phyloP scores from a whole-genome alignment of 2,329 filamentous ascomycete genomes.

The Fusarium dlaminii region DNA sequence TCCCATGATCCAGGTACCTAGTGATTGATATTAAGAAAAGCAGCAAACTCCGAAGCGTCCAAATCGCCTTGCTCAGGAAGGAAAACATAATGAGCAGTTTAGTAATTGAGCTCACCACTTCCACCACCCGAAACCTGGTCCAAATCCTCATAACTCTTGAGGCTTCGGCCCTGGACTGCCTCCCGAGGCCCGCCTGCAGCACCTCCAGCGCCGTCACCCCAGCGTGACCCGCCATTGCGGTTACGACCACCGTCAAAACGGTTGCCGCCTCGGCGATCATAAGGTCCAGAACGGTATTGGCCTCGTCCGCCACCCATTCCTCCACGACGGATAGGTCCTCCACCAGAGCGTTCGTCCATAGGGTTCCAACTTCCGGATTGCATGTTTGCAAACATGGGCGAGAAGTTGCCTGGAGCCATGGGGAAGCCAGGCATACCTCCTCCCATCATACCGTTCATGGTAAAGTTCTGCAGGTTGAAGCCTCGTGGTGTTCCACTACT shows the following conservation, averaged over 20 bases:
- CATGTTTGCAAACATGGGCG: conserved; percentile 64
- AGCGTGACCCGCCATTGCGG: conserved; percentile 64
- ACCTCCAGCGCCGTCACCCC: conserved; percentile 80
- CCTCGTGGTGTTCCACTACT: conserved; percentile 87
- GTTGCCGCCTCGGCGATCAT: conserved; percentile 73
- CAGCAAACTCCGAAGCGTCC: conserved; percentile 28
- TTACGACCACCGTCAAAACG: conserved; percentile 61
- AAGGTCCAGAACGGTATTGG: conserved; percentile 74
- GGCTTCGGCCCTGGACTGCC: conserved; percentile 88
- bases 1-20: conserved; percentile 15
- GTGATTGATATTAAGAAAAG: conserved; percentile 22
- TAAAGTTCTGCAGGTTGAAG: conserved; percentile 84
- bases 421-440: conserved; percentile 67
- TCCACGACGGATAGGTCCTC: conserved; percentile 77
- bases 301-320: conserved; percentile 62
- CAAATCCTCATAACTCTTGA: conserved; percentile 97
- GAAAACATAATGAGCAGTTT: conserved; percentile 38
- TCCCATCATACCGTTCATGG: conserved; percentile 65
- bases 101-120: conserved; percentile 91
- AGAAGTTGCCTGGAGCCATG: conserved; percentile 58
- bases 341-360: conserved; percentile 67
- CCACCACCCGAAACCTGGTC: conserved; percentile 83
- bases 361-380: conserved; percentile 61
- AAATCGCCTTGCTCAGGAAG: background rate
- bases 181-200: conserved; percentile 86